These are phyloP conservation scores for Aspergillus ochraceoroseus DNA, from an alignment of 2,329 filamentous ascomycete genomes.

Conservation along the genomic window DNA sequence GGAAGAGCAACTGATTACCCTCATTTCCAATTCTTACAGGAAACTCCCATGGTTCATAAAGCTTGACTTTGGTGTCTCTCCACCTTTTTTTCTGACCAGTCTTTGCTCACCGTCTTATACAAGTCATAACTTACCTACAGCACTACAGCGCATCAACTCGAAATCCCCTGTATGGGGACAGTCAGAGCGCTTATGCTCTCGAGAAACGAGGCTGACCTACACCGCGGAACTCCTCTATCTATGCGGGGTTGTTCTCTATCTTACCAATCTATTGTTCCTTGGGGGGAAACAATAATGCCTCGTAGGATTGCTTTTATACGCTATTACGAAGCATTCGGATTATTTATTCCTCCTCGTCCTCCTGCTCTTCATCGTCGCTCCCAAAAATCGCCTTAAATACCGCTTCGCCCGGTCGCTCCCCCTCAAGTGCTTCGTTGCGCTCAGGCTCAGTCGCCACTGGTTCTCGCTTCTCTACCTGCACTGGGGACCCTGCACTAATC, in stretches of 20 bases:
- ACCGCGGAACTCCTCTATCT: too few relatives aligned
- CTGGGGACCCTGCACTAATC: too few relatives aligned
- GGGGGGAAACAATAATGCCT: too few relatives aligned
- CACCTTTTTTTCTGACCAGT: background rate
- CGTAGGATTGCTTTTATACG: too few relatives aligned
- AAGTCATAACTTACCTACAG: too few relatives aligned
- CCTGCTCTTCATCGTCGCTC: slow-evolving; percentile 68
- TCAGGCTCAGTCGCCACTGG: slow-evolving; percentile 59
- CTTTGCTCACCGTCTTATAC: too few relatives aligned
- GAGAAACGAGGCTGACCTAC: too few relatives aligned
- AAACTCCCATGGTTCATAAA: slow-evolving; percentile 6
- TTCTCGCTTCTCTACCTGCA: slow-evolving; percentile 15
- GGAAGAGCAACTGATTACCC: too few relatives aligned
- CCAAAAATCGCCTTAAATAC: slow-evolving; percentile 94
- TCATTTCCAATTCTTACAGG: background rate
- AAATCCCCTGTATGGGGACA: too few relatives aligned
- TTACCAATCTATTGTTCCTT: background rate
- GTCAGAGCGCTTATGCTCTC: too few relatives aligned
- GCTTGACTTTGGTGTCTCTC: slow-evolving; percentile 4
- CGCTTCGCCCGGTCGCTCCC: slow-evolving; percentile 67
- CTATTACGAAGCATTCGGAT: too few relatives aligned
- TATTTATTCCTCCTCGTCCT: slow-evolving; percentile 22
- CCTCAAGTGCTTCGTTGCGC: slow-evolving; percentile 73
- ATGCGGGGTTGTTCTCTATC: slow-evolving; percentile 4
- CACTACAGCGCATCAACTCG: too few relatives aligned